Evolutionary conservation across 208 protist species (phyloP), one percentile per base, ranked within the genome.

Genomic region (Leishmania lainsoni): DNA sequence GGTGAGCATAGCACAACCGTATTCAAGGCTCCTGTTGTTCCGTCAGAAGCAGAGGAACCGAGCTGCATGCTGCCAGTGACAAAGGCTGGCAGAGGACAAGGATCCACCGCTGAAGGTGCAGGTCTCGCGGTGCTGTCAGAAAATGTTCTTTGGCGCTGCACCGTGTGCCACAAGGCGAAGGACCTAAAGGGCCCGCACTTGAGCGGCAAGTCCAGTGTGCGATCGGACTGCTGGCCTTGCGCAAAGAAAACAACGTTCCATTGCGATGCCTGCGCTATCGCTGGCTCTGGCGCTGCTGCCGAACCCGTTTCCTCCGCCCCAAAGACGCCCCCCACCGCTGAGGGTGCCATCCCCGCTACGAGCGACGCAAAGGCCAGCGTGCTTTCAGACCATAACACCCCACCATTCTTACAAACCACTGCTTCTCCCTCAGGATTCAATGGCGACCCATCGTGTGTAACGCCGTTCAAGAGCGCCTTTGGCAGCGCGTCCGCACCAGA

Each of bases 141-240:
- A 17, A 26, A 61, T 6, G 10, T 6, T 26, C 56, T 26, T 2
- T n/a, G 54, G 66, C 66, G 66, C 8, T 72, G 66, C 39, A 20
- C 39, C 8, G 66, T 26, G n/a, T 51, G 66, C 35, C 66, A 51
- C 66, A 72, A 72, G 66, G 66, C 52, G 16, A 72, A 72, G 39
- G 66, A 72, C 66, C 42, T 72, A 8, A 45, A 72, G 66, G 66
- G 66, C 0, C 39, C 66, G 16, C 66, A 72, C 66, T 51, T 72
- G 39, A 51, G 51, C 66, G 66, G 66, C 2, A 72, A 72, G 66
- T 3, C 32, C 6, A 72, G 66, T 72, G 66, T 72, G 42, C 66
- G 66, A 6, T 72, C 66, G 39, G 66, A 72, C 66, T 72, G 66
- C 66, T 72, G 66, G 66, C 66, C 66, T 4, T 72, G 66, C 42